Evolutionary conservation across 306 rosid species (phyloP).

Genomic region (Vachellia collinsii): DNA sequence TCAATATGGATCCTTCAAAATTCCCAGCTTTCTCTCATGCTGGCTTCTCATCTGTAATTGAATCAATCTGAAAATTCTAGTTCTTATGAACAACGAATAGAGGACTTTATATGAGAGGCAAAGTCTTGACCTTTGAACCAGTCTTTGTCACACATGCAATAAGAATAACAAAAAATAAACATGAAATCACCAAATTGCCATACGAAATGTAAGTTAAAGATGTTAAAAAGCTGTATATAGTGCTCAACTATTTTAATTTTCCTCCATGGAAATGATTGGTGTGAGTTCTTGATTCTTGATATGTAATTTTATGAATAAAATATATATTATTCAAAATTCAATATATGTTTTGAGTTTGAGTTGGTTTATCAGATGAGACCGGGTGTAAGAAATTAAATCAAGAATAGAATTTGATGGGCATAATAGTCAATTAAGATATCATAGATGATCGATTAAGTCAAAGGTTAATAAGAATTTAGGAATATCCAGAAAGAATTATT

Average conservation of each 20-base stretch:
- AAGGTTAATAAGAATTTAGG: background rate
- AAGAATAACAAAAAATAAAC: background rate
- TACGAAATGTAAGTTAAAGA: background rate
- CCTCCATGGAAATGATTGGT: background rate
- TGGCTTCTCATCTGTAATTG: background rate
- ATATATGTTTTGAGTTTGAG: background rate
- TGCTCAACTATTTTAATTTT: background rate
- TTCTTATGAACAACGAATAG: background rate
- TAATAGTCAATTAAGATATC: background rate
- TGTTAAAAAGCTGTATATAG: background rate
- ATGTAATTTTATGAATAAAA: background rate
- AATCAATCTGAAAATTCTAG: background rate
- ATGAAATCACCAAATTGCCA: background rate
- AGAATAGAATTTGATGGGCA: background rate
- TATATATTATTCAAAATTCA: background rate
- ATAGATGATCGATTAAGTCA: background rate
- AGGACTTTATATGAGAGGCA: background rate
- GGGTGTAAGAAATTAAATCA: background rate
- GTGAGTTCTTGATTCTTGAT: background rate
- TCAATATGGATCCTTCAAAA: no score
- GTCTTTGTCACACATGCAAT: background rate
- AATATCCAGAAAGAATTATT: slow-evolving; percentile 10
- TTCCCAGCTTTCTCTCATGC: background rate
- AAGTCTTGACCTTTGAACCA: background rate
- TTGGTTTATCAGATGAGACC: background rate